Evolutionary conservation across 1,284 basidiomycete genomes (phyloP).

Genomic region (Leccinum glutinopallens): DNA sequence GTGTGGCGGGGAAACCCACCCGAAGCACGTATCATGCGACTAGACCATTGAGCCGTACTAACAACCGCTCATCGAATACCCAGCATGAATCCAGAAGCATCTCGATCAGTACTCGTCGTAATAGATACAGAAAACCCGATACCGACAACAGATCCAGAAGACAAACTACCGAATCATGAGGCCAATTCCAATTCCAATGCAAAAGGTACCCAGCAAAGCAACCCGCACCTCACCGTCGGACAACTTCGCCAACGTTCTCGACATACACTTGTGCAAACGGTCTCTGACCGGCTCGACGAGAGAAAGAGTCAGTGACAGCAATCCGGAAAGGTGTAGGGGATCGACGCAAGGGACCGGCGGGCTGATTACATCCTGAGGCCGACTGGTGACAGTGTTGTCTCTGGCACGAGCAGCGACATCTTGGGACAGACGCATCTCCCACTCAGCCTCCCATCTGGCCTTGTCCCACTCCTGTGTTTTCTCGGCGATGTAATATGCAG

Average conservation of each 20-base stretch:
- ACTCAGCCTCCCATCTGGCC: conserved; percentile 62
- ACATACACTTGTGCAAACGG: conserved; percentile 21
- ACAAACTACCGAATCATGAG: conserved; percentile 34
- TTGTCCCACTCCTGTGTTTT: conserved; percentile 51
- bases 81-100: neutral
- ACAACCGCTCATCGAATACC: neutral
- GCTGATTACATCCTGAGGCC: conserved; percentile 16
- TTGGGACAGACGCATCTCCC: conserved; percentile 56
- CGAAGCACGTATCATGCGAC: conserved; percentile 47
- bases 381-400: conserved; percentile 27
- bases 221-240: conserved; percentile 33
- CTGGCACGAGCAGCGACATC: conserved; percentile 54
- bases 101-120: neutral
- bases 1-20: conserved; percentile 28
- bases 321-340: conserved; percentile 50
- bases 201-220: conserved; percentile 37
- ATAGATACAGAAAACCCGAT: neutral
- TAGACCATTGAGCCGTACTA: conserved; percentile 42
- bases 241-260: conserved; percentile 23
- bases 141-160: neutral
- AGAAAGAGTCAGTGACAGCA: conserved; percentile 50
- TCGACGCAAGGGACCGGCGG: conserved; percentile 37
- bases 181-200: conserved; percentile 36
- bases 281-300: conserved; percentile 37
- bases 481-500: conserved; percentile 23